Evolutionary conservation across 306 rosid genomes (phyloP).

Genomic region (Echinosophora koreensis): DNA sequence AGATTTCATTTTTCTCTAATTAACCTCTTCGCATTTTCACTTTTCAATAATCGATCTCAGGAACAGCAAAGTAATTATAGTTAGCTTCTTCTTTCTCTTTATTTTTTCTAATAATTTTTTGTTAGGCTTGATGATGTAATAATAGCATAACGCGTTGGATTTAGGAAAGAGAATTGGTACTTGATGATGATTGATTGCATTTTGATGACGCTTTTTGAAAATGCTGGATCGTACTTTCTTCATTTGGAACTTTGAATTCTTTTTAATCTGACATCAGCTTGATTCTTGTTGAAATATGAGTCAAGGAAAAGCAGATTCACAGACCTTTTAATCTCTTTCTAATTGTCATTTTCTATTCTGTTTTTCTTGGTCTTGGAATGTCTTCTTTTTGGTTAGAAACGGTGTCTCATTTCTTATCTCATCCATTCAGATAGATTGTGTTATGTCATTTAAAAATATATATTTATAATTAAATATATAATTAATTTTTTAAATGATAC

Average conservation of each 20-base stretch:
- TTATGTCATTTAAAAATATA: too few species aligned
- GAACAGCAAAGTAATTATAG: too few species aligned
- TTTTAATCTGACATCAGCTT: neutral
- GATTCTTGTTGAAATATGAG: neutral
- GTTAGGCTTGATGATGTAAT: neutral
- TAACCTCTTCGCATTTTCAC: neutral
- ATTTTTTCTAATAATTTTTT: neutral
- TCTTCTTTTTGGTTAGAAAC: neutral
- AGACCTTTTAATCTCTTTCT: neutral
- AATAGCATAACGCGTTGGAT: neutral
- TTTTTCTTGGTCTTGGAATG: neutral
- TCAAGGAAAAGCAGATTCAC: neutral
- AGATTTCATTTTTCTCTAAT: slow-evolving; percentile 40
- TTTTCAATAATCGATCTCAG: neutral
- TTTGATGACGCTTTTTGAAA: neutral
- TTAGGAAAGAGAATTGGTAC: neutral
- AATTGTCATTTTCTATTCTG: neutral
- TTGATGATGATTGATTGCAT: neutral
- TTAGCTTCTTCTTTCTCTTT: neutral
- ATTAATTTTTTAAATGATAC: too few species aligned
- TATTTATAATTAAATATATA: too few species aligned
- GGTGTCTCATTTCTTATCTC: too few species aligned
- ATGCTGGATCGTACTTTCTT: neutral
- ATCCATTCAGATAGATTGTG: too few species aligned
- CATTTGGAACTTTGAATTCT: neutral